Evolutionary conservation across 305 asterid species (phyloP).

Genomic region (Striga hermonthica): DNA sequence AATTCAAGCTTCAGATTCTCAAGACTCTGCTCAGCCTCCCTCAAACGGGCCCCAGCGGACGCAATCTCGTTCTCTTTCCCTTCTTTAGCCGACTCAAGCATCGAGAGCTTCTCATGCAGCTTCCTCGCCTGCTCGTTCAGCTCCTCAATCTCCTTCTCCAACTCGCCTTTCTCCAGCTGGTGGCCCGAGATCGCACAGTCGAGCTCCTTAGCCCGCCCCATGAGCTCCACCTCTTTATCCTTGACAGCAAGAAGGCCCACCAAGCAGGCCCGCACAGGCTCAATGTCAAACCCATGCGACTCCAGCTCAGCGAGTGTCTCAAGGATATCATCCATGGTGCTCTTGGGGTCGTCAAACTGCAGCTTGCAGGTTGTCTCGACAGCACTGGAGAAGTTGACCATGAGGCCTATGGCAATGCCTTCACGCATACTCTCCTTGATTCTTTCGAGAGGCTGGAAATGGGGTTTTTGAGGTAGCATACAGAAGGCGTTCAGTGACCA

Average conservation of each 20-base stretch:
- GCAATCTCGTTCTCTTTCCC: slow-evolving; percentile 39
- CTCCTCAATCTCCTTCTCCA: slow-evolving; percentile 43
- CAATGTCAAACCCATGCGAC: slow-evolving; percentile 59
- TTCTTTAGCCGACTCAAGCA: slow-evolving; percentile 35
- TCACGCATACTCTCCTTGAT: slow-evolving; percentile 65
- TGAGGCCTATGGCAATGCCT: slow-evolving; percentile 71
- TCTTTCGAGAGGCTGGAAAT: slow-evolving; percentile 56
- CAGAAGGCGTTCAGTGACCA: slow-evolving; percentile 69
- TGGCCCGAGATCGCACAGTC: slow-evolving; percentile 33
- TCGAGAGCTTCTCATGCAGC: slow-evolving; percentile 45
- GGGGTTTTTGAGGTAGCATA: slow-evolving; percentile 72
- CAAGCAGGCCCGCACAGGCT: slow-evolving; percentile 39
- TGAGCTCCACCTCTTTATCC: slow-evolving; percentile 42
- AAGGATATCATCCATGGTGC: slow-evolving; percentile 46
- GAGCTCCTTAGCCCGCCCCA: slow-evolving; percentile 30
- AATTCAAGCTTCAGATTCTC: slow-evolving; percentile 30
- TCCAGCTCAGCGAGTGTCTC: slow-evolving; percentile 59
- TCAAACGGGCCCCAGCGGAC: slow-evolving; percentile 33
- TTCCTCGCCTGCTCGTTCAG: slow-evolving; percentile 41
- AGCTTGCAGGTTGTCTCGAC: slow-evolving; percentile 53
- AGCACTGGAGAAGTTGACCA: slow-evolving; percentile 57
- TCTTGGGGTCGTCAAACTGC: slow-evolving; percentile 42
- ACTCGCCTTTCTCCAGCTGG: slow-evolving; percentile 30
- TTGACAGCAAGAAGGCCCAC: slow-evolving; percentile 33
- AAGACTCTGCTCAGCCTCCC: slow-evolving; percentile 35